These are phyloP conservation scores for Lentinula boryana DNA, from an alignment of 768 basidiomycete genomes.

Conservation along the genomic window DNA sequence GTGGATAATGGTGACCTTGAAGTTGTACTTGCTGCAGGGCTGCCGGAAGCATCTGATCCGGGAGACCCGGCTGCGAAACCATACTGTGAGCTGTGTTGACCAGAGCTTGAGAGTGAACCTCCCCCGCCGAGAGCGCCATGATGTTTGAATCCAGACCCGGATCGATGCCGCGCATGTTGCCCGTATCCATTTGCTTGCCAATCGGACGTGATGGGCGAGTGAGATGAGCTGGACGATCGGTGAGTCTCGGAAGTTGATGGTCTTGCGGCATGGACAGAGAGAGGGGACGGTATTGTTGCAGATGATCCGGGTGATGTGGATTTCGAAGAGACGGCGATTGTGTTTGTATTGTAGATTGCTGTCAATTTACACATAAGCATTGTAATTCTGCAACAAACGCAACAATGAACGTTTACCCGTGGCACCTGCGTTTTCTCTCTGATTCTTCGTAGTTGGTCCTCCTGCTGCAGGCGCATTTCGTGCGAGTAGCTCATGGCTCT, in stretches of 20 bases:
- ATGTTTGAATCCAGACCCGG: background rate
- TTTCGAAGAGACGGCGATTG: background rate
- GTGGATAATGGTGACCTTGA: conserved; percentile 2
- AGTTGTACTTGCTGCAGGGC: background rate
- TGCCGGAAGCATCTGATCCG: background rate
- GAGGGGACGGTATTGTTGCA: conserved; percentile 4
- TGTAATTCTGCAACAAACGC: background rate
- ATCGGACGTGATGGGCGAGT: background rate
- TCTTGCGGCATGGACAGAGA: conserved; percentile 1
- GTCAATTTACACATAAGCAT: background rate
- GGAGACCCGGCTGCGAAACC: background rate
- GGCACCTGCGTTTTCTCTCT: background rate
- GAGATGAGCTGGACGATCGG: conserved; percentile 1
- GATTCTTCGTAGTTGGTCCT: conserved; percentile 2
- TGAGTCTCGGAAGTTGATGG: background rate
- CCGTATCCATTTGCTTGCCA: background rate
- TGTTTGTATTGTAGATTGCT: background rate
- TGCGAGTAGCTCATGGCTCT: background rate
- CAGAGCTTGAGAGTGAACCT: background rate
- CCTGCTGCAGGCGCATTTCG: conserved; percentile 4
- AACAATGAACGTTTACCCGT: background rate
- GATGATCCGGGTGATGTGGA: background rate
- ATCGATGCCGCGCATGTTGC: background rate
- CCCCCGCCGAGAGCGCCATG: background rate
- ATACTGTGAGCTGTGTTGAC: background rate